Conservation (phyloP, 2,329 filamentous ascomycete genomes). For the Penicillium sp. region DNA sequence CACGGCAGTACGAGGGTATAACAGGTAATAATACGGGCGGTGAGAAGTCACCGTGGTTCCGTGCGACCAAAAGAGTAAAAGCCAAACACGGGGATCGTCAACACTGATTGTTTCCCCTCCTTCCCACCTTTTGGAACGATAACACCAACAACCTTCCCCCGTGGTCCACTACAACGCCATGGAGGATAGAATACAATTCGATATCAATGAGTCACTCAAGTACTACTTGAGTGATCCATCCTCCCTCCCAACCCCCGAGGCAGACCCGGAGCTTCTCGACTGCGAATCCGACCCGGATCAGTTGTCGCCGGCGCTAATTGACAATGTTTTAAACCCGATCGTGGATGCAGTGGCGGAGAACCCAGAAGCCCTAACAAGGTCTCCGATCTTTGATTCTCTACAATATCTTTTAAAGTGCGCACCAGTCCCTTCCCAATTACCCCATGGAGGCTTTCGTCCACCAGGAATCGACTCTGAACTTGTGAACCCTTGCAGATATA, state of each 20-base stretch:
- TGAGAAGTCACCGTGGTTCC: neutral
- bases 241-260: conserved; percentile 80
- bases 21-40: conserved; percentile 6
- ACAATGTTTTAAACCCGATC: conserved; percentile 84
- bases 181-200: conserved; percentile 70
- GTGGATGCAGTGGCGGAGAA: conserved; percentile 89
- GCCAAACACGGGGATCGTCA: conserved; percentile 21
- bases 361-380: conserved; percentile 80
- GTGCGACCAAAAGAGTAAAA: conserved; percentile 27
- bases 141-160: conserved; percentile 15
- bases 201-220: conserved; percentile 95
- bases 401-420: conserved; percentile 97
- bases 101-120: conserved; percentile 2
- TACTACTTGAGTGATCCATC: conserved; percentile 92
- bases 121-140: conserved; percentile 15
- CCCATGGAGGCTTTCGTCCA: conserved; percentile 30
- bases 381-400: conserved; percentile 82
- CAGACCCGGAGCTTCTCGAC: conserved; percentile 77
- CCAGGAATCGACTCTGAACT: conserved; percentile 61
- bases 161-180: conserved; percentile 52
- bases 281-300: conserved; percentile 90
- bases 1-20: conserved; percentile 6
- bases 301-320: conserved; percentile 75
- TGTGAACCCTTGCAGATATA: conserved; percentile 70
- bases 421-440: conserved; percentile 50